A percentile compares a stretch with the other conserved stretches of the same genome.
These are phyloP conservation scores for Ambrosia hybrid DNA, from an alignment of 140 eudicot species.

Conservation along the genomic window DNA sequence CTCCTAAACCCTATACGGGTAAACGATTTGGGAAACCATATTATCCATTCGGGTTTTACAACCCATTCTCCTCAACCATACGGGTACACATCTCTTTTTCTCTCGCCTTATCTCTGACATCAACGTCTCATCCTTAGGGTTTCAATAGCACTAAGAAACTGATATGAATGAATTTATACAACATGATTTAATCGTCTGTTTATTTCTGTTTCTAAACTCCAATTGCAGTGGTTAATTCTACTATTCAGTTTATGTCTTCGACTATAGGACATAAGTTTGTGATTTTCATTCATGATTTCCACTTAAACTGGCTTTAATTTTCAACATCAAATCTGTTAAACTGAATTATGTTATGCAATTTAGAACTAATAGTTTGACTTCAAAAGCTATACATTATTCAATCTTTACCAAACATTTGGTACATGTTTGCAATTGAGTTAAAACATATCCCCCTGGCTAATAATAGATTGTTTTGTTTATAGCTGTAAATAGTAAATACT, in stretches of 20 bases:
- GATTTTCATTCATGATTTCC: too few species aligned
- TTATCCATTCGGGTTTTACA: constrained; percentile 13
- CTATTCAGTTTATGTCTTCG: not conserved
- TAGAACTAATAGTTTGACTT: too few species aligned
- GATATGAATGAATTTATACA: not conserved
- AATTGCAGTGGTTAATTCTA: not conserved
- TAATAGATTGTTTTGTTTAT: too few species aligned
- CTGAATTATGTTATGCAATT: not conserved
- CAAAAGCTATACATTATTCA: too few species aligned
- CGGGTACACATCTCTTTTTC: too few species aligned
- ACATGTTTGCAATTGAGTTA: too few species aligned
- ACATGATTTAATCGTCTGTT: not conserved
- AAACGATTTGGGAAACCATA: not conserved
- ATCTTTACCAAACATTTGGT: too few species aligned
- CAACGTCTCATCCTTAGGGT: not conserved
- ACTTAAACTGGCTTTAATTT: too few species aligned
- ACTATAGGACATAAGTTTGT: not conserved
- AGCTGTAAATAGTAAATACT: too few species aligned
- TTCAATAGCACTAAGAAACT: not conserved
- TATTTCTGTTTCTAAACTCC: not conserved
- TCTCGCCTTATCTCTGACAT: not conserved
- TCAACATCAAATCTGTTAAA: too few species aligned
- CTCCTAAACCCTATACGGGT: too few species aligned
- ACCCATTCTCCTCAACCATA: constrained; percentile 3
- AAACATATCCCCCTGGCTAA: too few species aligned